Evolutionary conservation across 2,329 filamentous ascomycete species (phyloP).

Genomic region (Monosporascus sp.): DNA sequence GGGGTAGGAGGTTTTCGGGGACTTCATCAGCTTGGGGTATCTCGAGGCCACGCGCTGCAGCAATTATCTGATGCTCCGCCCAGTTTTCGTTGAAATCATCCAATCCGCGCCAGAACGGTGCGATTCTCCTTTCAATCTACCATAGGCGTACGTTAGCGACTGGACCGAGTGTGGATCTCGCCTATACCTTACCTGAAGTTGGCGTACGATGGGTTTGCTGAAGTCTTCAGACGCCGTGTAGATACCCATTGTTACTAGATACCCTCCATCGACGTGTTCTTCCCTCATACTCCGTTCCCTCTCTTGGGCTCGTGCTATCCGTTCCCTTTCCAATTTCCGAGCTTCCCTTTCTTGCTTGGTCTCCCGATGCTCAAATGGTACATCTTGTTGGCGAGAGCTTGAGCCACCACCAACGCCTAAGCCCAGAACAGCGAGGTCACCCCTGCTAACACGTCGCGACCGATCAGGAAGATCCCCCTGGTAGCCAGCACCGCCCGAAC

Average conservation of each 20-base stretch:
- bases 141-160: constrained; percentile 6
- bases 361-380: constrained; percentile 64
- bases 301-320: constrained; percentile 69
- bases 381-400: constrained; percentile 34
- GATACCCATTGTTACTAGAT: constrained; percentile 86
- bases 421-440: constrained; percentile 43
- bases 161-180: background rate
- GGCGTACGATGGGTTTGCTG: constrained; percentile 80
- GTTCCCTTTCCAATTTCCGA: constrained; percentile 76
- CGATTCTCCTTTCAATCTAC: constrained; percentile 86
- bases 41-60: constrained; percentile 76
- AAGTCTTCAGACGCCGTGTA: constrained; percentile 94
- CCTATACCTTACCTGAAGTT: constrained; percentile 67
- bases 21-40: constrained; percentile 81
- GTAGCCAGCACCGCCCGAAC: constrained; percentile 14
- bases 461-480: constrained; percentile 17
- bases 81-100: constrained; percentile 84
- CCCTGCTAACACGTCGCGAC: constrained; percentile 32
- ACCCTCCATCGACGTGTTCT: constrained; percentile 92
- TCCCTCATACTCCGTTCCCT: constrained; percentile 85
- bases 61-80: constrained; percentile 93
- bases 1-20: constrained; percentile 56
- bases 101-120: constrained; percentile 92
- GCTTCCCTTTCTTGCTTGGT: constrained; percentile 90
- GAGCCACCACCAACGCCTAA: constrained; percentile 33